A percentile compares a stretch with the other conserved stretches of the same genome.
Conservation (phyloP, 163 green algal genomes). For the Prototheca cutis region DNA sequence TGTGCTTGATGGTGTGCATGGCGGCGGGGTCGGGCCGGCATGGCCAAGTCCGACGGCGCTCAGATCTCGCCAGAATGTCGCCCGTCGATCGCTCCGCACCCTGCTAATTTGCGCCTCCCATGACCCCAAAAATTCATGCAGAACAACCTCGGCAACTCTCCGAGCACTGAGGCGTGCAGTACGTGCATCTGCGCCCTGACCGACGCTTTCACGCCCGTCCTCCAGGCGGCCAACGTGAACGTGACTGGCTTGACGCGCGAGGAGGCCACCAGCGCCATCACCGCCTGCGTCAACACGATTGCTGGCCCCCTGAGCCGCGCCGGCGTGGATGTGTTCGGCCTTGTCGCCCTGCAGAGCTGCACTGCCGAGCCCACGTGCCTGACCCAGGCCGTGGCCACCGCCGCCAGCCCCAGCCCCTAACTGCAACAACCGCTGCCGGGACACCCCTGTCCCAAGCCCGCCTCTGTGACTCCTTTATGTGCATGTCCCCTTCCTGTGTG, state of each 20-base stretch:
- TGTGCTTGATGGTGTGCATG: too few species aligned
- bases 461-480: too few species aligned
- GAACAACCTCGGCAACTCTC: slow-evolving; percentile 1
- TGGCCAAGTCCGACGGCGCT: too few species aligned
- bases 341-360: slow-evolving; percentile 1
- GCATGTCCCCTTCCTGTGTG: too few species aligned
- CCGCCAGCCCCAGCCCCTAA: too few species aligned
- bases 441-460: too few species aligned
- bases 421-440: too few species aligned
- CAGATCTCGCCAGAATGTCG: not conserved
- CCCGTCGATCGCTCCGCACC: too few species aligned
- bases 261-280: not conserved
- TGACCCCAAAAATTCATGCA: too few species aligned
- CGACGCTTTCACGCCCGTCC: slow-evolving; percentile 1
- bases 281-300: slow-evolving; percentile 7
- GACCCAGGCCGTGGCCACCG: not conserved
- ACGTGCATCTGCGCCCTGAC: slow-evolving; percentile 3
- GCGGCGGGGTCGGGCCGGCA: too few species aligned
- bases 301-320: slow-evolving; percentile 1
- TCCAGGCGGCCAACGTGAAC: not conserved
- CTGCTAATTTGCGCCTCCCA: too few species aligned
- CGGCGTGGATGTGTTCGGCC: slow-evolving; percentile 3
- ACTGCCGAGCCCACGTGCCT: not conserved
- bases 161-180: not conserved
- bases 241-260: not conserved